A percentile compares a stretch with the other conserved stretches of the same genome.
Evolutionary conservation across 2,329 filamentous ascomycete species (phyloP).

Genomic region (Ophiostoma piceae): DNA sequence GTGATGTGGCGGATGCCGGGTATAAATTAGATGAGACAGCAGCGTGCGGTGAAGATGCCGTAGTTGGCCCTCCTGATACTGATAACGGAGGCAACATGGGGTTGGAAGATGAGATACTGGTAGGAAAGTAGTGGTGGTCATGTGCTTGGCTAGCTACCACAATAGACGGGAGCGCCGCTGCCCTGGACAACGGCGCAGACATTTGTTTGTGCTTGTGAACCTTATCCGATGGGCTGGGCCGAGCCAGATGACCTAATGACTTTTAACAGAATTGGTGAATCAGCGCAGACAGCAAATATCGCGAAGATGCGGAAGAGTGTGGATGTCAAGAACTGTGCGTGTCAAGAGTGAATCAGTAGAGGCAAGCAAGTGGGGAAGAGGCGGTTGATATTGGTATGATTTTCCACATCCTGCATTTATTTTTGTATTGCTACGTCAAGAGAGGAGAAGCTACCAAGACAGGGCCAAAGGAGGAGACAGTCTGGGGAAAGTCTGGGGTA

Average conservation of each 20-base stretch:
- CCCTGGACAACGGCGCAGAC: background rate
- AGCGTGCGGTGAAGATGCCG: background rate
- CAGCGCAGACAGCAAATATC: background rate
- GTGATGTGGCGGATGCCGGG: background rate
- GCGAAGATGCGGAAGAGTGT: background rate
- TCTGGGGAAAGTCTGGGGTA: background rate
- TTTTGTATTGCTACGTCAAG: background rate
- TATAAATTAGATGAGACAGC: background rate
- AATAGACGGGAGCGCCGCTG: background rate
- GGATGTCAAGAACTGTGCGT: background rate
- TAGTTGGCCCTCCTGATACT: background rate
- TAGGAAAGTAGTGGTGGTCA: background rate
- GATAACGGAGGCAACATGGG: background rate
- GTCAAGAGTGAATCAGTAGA: constrained; percentile 1
- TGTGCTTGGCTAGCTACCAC: background rate
- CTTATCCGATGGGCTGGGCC: background rate
- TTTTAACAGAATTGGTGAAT: background rate
- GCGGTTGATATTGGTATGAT: background rate
- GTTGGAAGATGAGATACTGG: background rate
- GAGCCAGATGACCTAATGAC: background rate
- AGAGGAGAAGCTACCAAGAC: background rate
- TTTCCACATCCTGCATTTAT: background rate
- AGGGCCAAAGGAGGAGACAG: background rate
- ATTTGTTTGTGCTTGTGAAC: background rate
- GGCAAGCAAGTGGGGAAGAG: background rate